These are phyloP conservation scores for Leccinum angustisporum DNA, from an alignment of 1,284 basidiomycete species.

Conservation along the genomic window DNA sequence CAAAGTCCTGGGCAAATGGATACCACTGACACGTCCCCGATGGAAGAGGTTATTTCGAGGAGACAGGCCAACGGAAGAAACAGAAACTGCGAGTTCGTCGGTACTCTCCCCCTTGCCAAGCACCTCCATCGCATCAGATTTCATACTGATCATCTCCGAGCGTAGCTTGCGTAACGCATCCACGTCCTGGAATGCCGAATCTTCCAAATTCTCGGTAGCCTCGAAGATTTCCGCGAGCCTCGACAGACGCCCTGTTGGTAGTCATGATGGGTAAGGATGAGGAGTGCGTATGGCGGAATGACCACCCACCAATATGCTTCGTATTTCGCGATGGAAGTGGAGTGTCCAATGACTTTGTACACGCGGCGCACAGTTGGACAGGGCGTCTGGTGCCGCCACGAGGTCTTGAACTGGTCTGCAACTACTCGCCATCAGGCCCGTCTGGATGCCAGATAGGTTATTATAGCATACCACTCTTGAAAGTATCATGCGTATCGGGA, in stretches of 20 bases:
- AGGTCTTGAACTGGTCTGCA: conserved; percentile 59
- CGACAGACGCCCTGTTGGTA: conserved; percentile 45
- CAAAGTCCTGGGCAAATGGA: conserved; percentile 74
- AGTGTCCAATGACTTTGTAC: conserved; percentile 57
- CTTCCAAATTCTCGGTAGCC: conserved; percentile 79
- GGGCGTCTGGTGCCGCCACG: conserved; percentile 59
- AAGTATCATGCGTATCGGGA: conserved; percentile 56
- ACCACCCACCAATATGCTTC: conserved; percentile 53
- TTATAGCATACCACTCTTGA: conserved; percentile 52
- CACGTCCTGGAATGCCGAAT: conserved; percentile 75
- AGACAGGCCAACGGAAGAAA: conserved; percentile 38
- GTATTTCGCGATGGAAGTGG: conserved; percentile 49
- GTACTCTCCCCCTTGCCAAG: conserved; percentile 39
- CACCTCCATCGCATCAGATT: conserved; percentile 46
- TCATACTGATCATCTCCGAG: conserved; percentile 63
- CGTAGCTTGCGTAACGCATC: conserved; percentile 83
- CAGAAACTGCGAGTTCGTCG: conserved; percentile 38
- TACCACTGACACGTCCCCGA: conserved; percentile 79
- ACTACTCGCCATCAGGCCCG: conserved; percentile 39
- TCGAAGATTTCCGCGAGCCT: conserved; percentile 70
- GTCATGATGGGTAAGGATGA: conserved; percentile 1
- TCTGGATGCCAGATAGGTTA: neutral
- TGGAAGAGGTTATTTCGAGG: conserved; percentile 49
- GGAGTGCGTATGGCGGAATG: neutral
- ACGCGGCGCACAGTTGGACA: conserved; percentile 56